phyloP scores from a whole-genome alignment of 257 asterid genomes.

The Solanum clarkiae region DNA sequence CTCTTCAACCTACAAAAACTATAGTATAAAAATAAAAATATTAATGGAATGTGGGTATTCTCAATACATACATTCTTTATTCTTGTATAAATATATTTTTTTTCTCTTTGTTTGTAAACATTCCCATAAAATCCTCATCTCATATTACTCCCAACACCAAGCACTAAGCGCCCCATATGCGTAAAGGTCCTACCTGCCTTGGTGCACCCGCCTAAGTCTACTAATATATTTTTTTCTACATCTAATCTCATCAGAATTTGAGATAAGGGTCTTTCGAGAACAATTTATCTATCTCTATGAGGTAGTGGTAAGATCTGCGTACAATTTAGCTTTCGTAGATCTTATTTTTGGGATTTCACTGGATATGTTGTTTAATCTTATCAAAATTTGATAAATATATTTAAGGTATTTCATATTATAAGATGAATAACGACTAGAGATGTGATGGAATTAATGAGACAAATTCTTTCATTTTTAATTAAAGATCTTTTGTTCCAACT shows the following conservation, averaged over 20 bases:
- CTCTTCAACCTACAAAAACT: constrained; percentile 13
- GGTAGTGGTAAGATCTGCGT: no score
- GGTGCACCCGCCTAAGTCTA: constrained; percentile 7
- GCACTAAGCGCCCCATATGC: constrained; percentile 46
- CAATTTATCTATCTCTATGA: no score
- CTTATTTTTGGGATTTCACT: no score
- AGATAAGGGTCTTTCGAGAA: no score
- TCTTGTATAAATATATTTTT: neutral
- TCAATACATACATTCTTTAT: constrained; percentile 4
- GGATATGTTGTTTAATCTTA: neutral
- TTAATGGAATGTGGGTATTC: neutral
- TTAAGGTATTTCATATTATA: neutral
- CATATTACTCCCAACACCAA: constrained; percentile 17
- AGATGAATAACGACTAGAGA: neutral
- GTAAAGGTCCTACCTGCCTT: constrained; percentile 20
- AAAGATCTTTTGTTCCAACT: neutral
- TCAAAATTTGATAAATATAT: no score
- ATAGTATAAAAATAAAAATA: neutral
- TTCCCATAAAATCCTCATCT: constrained; percentile 26
- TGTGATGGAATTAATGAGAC: rapidly evolving
- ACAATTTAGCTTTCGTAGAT: no score
- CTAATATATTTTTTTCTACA: neutral
- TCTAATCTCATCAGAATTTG: neutral
- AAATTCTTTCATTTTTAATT: neutral
- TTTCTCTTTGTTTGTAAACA: constrained; percentile 5